Conservation (phyloP, 2,329 filamentous ascomycete species). For the Diaporthe caulivora region DNA sequence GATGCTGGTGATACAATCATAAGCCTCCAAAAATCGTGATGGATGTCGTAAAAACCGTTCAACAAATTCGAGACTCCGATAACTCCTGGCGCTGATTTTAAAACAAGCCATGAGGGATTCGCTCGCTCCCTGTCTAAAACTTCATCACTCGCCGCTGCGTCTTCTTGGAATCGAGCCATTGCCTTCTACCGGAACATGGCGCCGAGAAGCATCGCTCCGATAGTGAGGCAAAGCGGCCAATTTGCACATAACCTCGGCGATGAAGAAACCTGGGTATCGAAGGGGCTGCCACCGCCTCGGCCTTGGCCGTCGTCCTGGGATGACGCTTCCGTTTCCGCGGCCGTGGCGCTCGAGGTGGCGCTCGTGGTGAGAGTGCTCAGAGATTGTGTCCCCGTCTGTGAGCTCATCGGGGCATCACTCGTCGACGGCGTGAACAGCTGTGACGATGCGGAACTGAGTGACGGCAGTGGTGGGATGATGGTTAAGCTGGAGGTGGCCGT, state of each 20-base stretch:
- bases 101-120: conserved; percentile 3
- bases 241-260: not conserved
- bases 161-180: not conserved
- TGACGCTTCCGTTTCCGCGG: not conserved
- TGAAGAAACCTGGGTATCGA: conserved; percentile 35
- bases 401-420: conserved; percentile 1
- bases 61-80: conserved; percentile 6
- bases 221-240: conserved; percentile 26
- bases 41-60: conserved; percentile 2
- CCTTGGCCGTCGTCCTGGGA: conserved; percentile 10
- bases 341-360: conserved; percentile 3
- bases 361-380: not conserved
- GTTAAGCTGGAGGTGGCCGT: conserved; percentile 14
- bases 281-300: conserved; percentile 40
- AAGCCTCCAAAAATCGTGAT: not conserved
- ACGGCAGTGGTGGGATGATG: conserved; percentile 9
- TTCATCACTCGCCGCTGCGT: not conserved
- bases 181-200: conserved; percentile 12
- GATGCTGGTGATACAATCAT: not conserved
- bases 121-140: not conserved
- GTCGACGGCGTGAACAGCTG: not conserved
- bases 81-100: conserved; percentile 16
- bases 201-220: conserved; percentile 18
- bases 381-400: not conserved
- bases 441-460: conserved; percentile 15